Evolutionary conservation across 2,329 filamentous ascomycete species (phyloP).

Genomic region (Penicillium aurantiogriseum): DNA sequence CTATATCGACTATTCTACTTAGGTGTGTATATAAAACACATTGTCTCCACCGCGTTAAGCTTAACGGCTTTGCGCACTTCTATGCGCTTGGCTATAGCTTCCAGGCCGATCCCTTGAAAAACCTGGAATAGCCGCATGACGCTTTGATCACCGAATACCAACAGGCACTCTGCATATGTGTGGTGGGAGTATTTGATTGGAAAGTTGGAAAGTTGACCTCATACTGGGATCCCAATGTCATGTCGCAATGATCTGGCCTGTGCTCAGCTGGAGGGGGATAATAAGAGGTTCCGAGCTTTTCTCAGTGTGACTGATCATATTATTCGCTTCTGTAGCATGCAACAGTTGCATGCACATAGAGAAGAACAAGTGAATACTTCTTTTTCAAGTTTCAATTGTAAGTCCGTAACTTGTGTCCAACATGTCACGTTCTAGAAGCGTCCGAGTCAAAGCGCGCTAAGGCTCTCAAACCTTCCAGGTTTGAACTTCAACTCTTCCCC

Average conservation of each 20-base stretch:
- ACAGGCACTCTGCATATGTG: neutral
- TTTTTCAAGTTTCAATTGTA: neutral
- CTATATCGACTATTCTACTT: neutral
- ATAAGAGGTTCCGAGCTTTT: neutral
- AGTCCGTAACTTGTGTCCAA: neutral
- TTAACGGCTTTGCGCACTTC: neutral
- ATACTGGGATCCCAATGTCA: neutral
- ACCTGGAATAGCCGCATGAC: neutral
- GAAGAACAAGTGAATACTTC: neutral
- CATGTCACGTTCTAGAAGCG: slow-evolving; percentile 20
- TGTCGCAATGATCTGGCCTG: neutral
- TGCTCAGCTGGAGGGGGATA: neutral
- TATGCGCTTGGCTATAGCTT: neutral
- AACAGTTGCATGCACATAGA: neutral
- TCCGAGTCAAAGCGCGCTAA: slow-evolving; percentile 17
- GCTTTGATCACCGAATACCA: slow-evolving; percentile 1
- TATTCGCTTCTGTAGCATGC: neutral
- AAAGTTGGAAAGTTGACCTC: neutral
- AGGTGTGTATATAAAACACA: neutral
- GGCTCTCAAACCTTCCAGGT: slow-evolving; percentile 17
- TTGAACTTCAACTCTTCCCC: slow-evolving; percentile 10
- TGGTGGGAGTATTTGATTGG: neutral
- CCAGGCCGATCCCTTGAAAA: neutral
- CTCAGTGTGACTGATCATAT: neutral
- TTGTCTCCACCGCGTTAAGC: slow-evolving; percentile 1